Evolutionary conservation across 345 rosid species (phyloP).

Genomic region (Hibiscus tridactylites): DNA sequence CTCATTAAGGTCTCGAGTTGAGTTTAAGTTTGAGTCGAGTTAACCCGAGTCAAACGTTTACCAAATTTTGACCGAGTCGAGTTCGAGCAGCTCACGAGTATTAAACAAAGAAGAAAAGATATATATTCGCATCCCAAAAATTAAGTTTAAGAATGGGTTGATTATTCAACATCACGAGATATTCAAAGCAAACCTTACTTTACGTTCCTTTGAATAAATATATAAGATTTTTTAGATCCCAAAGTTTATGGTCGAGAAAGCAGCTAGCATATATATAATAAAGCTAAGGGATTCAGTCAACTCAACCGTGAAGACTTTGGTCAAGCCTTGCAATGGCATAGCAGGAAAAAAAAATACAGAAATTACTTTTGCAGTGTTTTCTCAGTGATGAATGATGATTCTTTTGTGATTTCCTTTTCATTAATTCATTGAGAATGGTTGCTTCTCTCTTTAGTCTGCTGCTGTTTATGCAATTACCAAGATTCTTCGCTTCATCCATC

Average conservation of each 20-base stretch:
- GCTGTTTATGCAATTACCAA: conserved; percentile 31
- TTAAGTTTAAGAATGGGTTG: no score
- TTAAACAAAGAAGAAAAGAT: no score
- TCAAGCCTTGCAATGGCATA: background rate
- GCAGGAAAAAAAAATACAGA: background rate
- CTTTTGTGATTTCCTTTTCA: background rate
- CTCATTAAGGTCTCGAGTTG: no score
- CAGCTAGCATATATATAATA: background rate
- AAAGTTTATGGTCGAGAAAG: background rate
- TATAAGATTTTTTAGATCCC: background rate
- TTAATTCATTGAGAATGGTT: conserved; percentile 23
- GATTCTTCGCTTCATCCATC: conserved; percentile 28
- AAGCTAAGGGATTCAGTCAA: background rate
- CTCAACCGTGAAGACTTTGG: conserved; percentile 1
- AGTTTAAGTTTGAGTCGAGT: no score
- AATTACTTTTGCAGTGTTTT: background rate
- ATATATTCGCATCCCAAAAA: no score
- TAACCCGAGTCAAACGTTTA: no score
- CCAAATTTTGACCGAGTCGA: no score
- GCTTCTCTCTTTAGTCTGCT: conserved; percentile 27
- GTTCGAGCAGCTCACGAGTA: no score
- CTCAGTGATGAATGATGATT: conserved; percentile 8
- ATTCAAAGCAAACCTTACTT: background rate
- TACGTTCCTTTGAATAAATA: background rate
- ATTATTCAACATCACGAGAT: background rate